A percentile compares a stretch with the other conserved stretches of the same genome.
Conservation (phyloP, 2,329 filamentous ascomycete species). For the Ophiostoma tasmaniense region DNA sequence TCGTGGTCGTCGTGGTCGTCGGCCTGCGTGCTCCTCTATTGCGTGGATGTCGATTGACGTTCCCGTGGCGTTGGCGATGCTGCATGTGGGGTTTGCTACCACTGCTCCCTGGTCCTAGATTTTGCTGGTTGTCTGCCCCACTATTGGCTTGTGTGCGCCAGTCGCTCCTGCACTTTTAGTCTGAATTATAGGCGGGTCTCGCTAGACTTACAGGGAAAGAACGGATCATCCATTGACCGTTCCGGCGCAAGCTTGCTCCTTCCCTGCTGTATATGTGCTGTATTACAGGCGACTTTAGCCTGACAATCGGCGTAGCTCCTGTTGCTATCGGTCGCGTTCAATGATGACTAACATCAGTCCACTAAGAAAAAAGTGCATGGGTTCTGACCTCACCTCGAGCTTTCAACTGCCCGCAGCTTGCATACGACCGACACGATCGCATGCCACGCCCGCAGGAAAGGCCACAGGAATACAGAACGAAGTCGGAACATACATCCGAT, state of each 20-base stretch:
- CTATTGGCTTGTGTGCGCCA: conserved; percentile 11
- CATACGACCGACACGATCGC: not conserved
- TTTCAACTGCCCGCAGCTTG: not conserved
- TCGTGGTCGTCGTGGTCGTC: not conserved
- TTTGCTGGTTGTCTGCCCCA: conserved; percentile 11
- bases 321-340: not conserved
- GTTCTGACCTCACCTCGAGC: not conserved
- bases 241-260: conserved; percentile 15
- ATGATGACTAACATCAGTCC: conserved; percentile 11
- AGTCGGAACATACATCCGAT: not conserved
- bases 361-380: conserved; percentile 5
- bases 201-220: not conserved
- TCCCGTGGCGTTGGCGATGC: conserved; percentile 5
- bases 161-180: conserved; percentile 7
- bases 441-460: not conserved
- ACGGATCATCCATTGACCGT: conserved; percentile 17
- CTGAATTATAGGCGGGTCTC: conserved; percentile 1
- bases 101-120: not conserved
- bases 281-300: not conserved
- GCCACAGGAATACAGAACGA: not conserved
- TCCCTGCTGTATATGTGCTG: not conserved
- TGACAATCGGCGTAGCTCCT: not conserved
- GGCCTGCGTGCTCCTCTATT: not conserved
- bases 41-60: not conserved
- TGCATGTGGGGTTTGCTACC: conserved; percentile 7